A percentile compares a stretch with the other conserved stretches of the same genome.
Conservation (phyloP, 371 early-diverging fungal species). For the Mortierella sp. region DNA sequence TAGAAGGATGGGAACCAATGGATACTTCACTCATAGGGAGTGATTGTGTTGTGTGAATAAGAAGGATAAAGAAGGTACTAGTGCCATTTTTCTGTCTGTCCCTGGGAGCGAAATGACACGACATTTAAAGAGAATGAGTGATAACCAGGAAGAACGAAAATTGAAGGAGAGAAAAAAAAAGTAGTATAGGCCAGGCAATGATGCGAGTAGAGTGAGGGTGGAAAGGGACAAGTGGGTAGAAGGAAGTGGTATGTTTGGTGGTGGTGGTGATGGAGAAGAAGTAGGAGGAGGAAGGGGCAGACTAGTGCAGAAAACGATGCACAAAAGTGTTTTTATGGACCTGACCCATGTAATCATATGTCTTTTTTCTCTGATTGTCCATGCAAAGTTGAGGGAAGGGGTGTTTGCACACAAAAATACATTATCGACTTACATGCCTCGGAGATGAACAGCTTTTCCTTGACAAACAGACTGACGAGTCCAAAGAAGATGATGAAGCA, state of each 20-base stretch:
- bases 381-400: background rate
- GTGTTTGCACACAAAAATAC: background rate
- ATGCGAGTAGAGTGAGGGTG: background rate
- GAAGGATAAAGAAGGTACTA: background rate
- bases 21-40: background rate
- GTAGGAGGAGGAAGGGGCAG: background rate
- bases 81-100: background rate
- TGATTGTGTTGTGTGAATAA: background rate
- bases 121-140: background rate
- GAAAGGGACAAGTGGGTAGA: background rate
- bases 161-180: background rate
- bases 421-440: constrained; percentile 80
- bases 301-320: background rate
- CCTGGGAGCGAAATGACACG: background rate
- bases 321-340: background rate
- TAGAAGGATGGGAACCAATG: background rate
- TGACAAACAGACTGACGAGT: constrained; percentile 91
- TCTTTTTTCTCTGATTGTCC: background rate
- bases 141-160: background rate
- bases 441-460: constrained; percentile 91
- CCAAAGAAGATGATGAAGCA: constrained; percentile 91
- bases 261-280: no score
- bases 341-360: background rate
- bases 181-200: background rate
- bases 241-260: background rate